Percentiles rank a stretch among this genome's conserved stretches.
phyloP scores from a whole-genome alignment of 805 yeast genomes.

The Kurtzmaniella cleridarum region DNA sequence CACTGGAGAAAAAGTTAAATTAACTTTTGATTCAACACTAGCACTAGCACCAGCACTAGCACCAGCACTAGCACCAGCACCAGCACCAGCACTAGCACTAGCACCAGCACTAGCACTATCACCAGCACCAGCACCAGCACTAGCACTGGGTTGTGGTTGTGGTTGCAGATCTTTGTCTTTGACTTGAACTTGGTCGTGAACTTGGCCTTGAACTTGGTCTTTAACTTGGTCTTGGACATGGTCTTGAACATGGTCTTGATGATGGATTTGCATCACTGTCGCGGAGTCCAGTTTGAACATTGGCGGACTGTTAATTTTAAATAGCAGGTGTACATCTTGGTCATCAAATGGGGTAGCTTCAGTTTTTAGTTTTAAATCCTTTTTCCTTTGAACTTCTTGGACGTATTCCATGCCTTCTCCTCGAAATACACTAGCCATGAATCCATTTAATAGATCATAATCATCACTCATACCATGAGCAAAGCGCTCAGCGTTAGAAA shows the following conservation, averaged over 20 bases:
- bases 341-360: too few species aligned
- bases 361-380: too few species aligned
- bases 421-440: slow-evolving; percentile 29
- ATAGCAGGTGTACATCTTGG: too few species aligned
- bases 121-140: not conserved
- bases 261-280: too few species aligned
- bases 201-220: too few species aligned
- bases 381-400: not conserved
- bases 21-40: not conserved
- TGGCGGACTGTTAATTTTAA: too few species aligned
- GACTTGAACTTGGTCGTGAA: too few species aligned
- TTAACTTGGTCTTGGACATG: too few species aligned
- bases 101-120: not conserved
- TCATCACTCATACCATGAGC: slow-evolving; percentile 34
- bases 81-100: not conserved
- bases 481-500: slow-evolving; percentile 32
- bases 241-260: too few species aligned
- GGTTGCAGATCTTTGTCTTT: too few species aligned
- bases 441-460: slow-evolving; percentile 36
- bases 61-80: not conserved
- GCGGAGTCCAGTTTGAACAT: too few species aligned
- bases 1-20: not conserved
- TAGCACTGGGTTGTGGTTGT: not conserved
- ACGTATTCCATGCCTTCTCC: slow-evolving; percentile 3
- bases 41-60: not conserved